Conservation (phyloP, 331 rosid species). For the Pyrus hybrid region DNA sequence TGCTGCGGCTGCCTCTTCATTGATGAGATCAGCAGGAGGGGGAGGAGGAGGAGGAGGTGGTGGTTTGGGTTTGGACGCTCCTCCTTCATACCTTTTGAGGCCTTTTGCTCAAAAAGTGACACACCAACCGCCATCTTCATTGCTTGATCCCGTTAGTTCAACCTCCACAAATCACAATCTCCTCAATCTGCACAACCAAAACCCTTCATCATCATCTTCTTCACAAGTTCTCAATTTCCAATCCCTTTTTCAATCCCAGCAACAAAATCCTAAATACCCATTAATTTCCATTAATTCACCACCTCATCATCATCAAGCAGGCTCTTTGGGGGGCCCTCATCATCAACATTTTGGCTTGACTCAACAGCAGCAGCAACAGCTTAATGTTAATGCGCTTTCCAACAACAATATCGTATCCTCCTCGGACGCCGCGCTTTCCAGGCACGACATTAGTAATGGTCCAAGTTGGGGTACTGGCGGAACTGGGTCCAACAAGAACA, state of each 20-base stretch:
- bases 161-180: not conserved
- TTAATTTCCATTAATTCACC: not conserved
- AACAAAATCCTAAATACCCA: not conserved
- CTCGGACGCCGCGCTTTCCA: slow-evolving; percentile 19
- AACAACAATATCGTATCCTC: slow-evolving; percentile 24
- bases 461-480: slow-evolving; percentile 32
- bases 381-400: slow-evolving; percentile 14
- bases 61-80: slow-evolving; percentile 28
- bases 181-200: slow-evolving; percentile 38
- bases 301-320: not conserved
- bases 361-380: slow-evolving; percentile 23
- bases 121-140: slow-evolving; percentile 15
- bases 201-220: not conserved
- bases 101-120: slow-evolving; percentile 67
- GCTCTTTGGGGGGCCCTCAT: not conserved
- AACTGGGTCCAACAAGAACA: slow-evolving; percentile 10
- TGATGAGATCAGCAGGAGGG: not conserved
- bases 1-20: not conserved
- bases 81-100: slow-evolving; percentile 44
- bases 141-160: slow-evolving; percentile 11
- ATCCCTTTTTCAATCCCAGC: slow-evolving; percentile 28
- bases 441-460: slow-evolving; percentile 7
- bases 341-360: slow-evolving; percentile 38
- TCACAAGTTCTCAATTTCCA: slow-evolving; percentile 49
- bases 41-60: not conserved